Base-by-base conservation (phyloP, 2,329 filamentous ascomycete genomes). In the Dothidotthia symphoricarpi region DNA sequence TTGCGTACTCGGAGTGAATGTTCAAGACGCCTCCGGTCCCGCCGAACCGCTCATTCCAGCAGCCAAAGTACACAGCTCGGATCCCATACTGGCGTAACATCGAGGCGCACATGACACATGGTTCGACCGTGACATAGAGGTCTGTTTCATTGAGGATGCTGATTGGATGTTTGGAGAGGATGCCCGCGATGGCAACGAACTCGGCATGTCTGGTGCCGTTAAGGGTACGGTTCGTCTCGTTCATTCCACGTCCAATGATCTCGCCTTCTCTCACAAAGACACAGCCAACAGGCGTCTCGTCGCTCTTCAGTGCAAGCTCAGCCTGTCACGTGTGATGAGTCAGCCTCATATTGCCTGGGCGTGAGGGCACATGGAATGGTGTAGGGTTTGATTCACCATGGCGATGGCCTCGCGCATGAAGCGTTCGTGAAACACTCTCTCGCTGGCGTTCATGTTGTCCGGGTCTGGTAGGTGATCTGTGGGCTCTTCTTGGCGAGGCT, bases 101-200 rank as follows among this genome's bases (percentile, higher is more conserved):
- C 6, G 89, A 94, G 10, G 93, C 93, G 64, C 93, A 98, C 93
- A 98, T 98, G 71, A 98, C 88, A 67, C 93, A 98, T 4, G 93
- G 93, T 69, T 98, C 94, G 36, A 98, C 91, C 0, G 93, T 98
- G 32, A 98, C 93, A 67, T 98, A 98, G 34, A 98, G 80, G 59
- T 85, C 82, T 8, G 82, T 85, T 49, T 90, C 80, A 26, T 73
- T 74, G 52, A 97, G 75, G 47, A 91, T 79, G 10, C 76, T 77
- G 24, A 80, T 77, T 36, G 84, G 77, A 50, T 93, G 77, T 35
- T 75, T 76, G 15, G 76, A 70, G 30, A 86, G 72, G 50, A 85
- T 80, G 46, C 80, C 70, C 40, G 78, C 74, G 36, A 98, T 76
- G 31, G 90, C 93, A 69, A 97, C 83, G 61, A 97, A 94, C 66